These are phyloP conservation scores for Aphanomyces invadans DNA, from an alignment of 352 stramenopile species.

Conservation along the genomic window DNA sequence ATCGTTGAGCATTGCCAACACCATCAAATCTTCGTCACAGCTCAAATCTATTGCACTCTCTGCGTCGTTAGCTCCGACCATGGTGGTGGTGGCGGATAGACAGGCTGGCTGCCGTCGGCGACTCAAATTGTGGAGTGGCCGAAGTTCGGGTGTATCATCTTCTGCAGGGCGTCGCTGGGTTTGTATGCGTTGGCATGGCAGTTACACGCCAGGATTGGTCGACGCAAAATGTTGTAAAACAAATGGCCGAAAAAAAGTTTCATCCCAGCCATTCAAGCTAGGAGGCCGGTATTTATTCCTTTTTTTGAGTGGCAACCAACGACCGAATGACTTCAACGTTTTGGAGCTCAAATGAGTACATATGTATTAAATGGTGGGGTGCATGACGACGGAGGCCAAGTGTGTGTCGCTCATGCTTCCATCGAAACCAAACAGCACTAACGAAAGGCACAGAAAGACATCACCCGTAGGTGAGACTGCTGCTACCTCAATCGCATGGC, in stretches of 20 bases:
- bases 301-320: neutral
- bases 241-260: neutral
- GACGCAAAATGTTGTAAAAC: neutral
- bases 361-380: too few species aligned
- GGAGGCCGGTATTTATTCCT: neutral
- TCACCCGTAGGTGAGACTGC: too few species aligned
- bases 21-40: slow-evolving; percentile 11
- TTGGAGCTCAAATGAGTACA: neutral
- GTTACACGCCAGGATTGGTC: neutral
- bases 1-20: neutral
- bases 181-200: neutral
- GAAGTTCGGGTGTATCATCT: neutral
- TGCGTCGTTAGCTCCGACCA: too few species aligned
- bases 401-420: too few species aligned
- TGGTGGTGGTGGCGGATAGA: too few species aligned
- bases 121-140: neutral
- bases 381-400: too few species aligned
- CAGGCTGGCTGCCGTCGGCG: neutral
- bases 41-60: neutral
- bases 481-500: too few species aligned
- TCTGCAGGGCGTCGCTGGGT: neutral
- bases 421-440: too few species aligned
- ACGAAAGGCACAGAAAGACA: too few species aligned
- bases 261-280: neutral
- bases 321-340: neutral